These are phyloP conservation scores for Luvunga scandens DNA, from an alignment of 345 rosid genomes.

Conservation along the genomic window DNA sequence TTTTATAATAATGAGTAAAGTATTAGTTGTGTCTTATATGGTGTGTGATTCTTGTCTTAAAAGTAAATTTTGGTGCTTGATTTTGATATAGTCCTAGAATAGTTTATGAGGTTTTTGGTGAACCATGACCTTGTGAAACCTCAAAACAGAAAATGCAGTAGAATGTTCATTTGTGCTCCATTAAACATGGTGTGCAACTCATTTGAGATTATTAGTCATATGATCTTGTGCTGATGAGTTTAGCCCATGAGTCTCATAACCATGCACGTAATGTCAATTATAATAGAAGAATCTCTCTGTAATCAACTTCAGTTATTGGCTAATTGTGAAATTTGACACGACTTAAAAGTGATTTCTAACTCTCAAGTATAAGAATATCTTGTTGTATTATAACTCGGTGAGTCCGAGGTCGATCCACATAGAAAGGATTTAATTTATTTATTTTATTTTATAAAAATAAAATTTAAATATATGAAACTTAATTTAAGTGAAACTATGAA, in stretches of 20 bases:
- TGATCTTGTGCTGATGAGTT: background rate
- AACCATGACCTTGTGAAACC: background rate
- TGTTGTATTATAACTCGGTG: too few species aligned
- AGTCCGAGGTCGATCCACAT: too few species aligned
- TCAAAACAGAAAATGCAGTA: background rate
- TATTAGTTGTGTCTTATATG: conserved; percentile 13
- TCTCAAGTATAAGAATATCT: too few species aligned
- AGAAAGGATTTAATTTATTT: too few species aligned
- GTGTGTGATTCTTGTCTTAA: background rate
- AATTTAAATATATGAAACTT: too few species aligned
- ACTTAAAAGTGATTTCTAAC: too few species aligned
- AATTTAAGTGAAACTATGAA: too few species aligned
- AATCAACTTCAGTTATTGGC: background rate
- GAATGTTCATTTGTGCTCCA: background rate
- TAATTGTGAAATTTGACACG: too few species aligned
- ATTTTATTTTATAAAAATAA: too few species aligned
- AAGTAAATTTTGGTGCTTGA: background rate
- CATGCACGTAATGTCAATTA: too few species aligned
- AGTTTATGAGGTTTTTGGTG: background rate
- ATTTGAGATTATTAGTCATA: background rate
- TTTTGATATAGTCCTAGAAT: background rate
- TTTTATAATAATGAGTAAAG: conserved; percentile 80
- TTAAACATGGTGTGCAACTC: background rate
- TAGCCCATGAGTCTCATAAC: background rate
- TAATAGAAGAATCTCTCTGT: background rate